Conservation (phyloP, 202 grass and related monocot genomes). For the Hordeum pubiflorum region DNA sequence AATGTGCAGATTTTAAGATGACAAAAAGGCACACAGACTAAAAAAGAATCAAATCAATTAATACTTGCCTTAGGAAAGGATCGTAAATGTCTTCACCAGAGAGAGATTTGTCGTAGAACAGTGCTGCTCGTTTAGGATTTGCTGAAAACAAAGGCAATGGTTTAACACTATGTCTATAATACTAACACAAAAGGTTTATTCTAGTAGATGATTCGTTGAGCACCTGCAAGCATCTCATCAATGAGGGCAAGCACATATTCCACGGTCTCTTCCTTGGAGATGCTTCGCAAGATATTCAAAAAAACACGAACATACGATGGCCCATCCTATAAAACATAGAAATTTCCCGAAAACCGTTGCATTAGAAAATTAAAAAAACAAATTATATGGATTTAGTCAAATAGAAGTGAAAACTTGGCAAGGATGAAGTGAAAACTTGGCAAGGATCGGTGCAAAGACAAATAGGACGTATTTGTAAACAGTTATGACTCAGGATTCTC, state of each 20-base stretch:
- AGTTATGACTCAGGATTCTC: not conserved
- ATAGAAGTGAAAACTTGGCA: not conserved
- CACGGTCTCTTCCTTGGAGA: conserved; percentile 92
- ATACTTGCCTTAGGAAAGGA: conserved; percentile 78
- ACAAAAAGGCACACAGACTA: conserved; percentile 14
- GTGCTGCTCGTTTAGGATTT: conserved; percentile 63
- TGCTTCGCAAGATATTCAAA: conserved; percentile 63
- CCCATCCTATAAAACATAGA: conserved; percentile 58
- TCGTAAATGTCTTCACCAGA: conserved; percentile 86
- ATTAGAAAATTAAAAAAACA: not conserved
- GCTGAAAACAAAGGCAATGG: conserved; percentile 49
- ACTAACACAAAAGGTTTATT: not conserved
- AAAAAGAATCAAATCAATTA: conserved; percentile 14
- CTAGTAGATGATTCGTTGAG: conserved; percentile 7
- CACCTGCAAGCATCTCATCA: conserved; percentile 94
- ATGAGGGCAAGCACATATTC: conserved; percentile 92
- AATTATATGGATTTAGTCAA: not conserved
- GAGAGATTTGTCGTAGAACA: conserved; percentile 81
- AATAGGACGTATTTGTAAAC: not conserved
- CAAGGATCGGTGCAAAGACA: not conserved
- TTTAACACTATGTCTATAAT: conserved; percentile 5
- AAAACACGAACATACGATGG: conserved; percentile 72
- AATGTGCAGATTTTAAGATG: not conserved
- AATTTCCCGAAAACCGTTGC: not conserved
- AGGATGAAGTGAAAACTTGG: not conserved